A percentile compares a stretch with the other conserved stretches of the same genome.
phyloP scores from a whole-genome alignment of 1,284 basidiomycete species.

The Leccinum colubrinum region DNA sequence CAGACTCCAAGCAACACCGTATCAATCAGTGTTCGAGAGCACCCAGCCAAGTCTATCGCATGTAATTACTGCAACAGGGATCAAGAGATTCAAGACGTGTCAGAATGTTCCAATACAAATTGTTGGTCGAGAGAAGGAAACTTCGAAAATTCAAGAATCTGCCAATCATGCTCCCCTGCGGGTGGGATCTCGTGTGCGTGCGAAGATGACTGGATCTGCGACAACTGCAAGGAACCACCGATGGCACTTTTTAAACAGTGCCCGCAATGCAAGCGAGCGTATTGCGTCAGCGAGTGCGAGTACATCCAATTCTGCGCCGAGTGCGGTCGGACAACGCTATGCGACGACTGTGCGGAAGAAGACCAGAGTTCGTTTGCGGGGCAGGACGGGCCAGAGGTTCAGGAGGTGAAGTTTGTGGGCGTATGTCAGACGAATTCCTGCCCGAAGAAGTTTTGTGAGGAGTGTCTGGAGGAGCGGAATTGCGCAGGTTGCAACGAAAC shows the following conservation, averaged over 20 bases:
- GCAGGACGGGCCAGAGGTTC: background rate
- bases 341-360: slow-evolving; percentile 15
- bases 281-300: slow-evolving; percentile 11
- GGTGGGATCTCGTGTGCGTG: slow-evolving; percentile 20
- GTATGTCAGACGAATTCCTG: slow-evolving; percentile 9
- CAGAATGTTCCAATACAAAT: background rate
- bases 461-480: slow-evolving; percentile 1
- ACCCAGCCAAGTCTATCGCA: slow-evolving; percentile 5
- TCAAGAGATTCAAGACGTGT: background rate
- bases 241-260: background rate
- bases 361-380: slow-evolving; percentile 13
- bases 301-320: slow-evolving; percentile 18
- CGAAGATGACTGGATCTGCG: slow-evolving; percentile 22
- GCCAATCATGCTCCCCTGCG: background rate
- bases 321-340: slow-evolving; percentile 19
- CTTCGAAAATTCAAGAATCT: background rate
- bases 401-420: slow-evolving; percentile 9
- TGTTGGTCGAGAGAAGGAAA: background rate
- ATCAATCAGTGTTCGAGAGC: slow-evolving; percentile 14
- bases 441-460: slow-evolving; percentile 11
- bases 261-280: background rate
- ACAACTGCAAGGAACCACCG: slow-evolving; percentile 18
- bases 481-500: slow-evolving; percentile 15
- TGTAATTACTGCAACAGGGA: background rate
- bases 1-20: background rate